These are phyloP conservation scores for Carpinus fangiana DNA, from an alignment of 306 rosid species.

Conservation along the genomic window DNA sequence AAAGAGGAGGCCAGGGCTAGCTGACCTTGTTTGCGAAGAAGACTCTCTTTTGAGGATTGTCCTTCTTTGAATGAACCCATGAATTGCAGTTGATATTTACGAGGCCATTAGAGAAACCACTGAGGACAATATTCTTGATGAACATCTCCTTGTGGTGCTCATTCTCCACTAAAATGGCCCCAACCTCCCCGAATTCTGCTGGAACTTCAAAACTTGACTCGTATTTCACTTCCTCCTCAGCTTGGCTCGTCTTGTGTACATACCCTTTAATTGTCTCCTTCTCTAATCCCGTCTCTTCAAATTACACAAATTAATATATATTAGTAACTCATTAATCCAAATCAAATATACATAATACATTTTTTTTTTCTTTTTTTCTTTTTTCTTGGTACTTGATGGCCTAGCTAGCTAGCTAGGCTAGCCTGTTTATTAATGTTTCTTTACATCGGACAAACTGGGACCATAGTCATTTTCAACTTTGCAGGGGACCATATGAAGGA, in stretches of 20 bases:
- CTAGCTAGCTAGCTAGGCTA: no score
- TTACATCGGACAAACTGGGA: no score
- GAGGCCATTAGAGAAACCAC: conserved; percentile 38
- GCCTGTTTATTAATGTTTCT: no score
- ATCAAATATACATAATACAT: no score
- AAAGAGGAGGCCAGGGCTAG: no score
- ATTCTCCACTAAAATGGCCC: conserved; percentile 64
- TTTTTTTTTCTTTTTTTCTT: no score
- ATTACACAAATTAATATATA: neutral
- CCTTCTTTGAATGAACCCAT: conserved; percentile 69
- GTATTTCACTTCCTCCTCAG: conserved; percentile 35
- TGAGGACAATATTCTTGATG: conserved; percentile 42
- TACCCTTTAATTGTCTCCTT: conserved; percentile 48
- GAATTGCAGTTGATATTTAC: conserved; percentile 45
- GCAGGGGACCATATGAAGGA: no score
- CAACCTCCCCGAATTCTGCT: conserved; percentile 56
- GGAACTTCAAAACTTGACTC: conserved; percentile 49
- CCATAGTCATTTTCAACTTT: no score
- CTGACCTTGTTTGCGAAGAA: conserved; percentile 63
- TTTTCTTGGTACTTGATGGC: no score
- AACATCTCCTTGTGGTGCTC: conserved; percentile 75
- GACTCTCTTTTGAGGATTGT: conserved; percentile 46
- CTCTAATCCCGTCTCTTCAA: conserved; percentile 51
- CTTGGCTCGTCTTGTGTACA: conserved; percentile 42
- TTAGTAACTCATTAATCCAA: neutral